Conservation (phyloP, 2,329 filamentous ascomycete species). For the Pseudogymnoascus sp. region DNA sequence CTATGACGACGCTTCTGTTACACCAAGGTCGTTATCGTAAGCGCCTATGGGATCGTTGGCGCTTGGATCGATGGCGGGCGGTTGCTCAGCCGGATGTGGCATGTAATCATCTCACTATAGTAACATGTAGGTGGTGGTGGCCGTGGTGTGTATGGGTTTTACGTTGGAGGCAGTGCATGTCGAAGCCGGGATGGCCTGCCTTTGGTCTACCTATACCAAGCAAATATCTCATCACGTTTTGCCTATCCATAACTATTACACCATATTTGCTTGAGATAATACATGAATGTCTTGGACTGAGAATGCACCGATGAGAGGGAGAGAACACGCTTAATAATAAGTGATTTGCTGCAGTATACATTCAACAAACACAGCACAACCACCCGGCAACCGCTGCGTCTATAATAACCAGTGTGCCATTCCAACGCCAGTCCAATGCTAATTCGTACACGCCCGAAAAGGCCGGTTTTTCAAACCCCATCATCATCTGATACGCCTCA, state of each 20-base stretch:
- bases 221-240: no score
- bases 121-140: background rate
- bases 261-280: no score
- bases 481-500: background rate
- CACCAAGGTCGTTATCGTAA: background rate
- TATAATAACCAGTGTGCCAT: conserved; percentile 4
- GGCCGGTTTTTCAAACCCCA: background rate
- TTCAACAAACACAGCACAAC: background rate
- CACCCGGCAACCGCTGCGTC: conserved; percentile 4
- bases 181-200: background rate
- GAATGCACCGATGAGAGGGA: no score
- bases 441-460: background rate
- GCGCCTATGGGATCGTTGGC: background rate
- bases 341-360: background rate
- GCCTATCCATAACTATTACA: no score
- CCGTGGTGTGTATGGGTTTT: background rate
- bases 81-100: background rate
- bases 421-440: conserved; percentile 6
- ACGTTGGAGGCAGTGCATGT: background rate
- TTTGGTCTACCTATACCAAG: background rate
- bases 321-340: background rate
- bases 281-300: no score
- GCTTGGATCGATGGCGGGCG: background rate
- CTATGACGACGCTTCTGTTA: background rate
- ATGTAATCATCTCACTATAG: background rate